These are phyloP conservation scores for Corylus americana DNA, from an alignment of 306 rosid genomes.

Conservation along the genomic window DNA sequence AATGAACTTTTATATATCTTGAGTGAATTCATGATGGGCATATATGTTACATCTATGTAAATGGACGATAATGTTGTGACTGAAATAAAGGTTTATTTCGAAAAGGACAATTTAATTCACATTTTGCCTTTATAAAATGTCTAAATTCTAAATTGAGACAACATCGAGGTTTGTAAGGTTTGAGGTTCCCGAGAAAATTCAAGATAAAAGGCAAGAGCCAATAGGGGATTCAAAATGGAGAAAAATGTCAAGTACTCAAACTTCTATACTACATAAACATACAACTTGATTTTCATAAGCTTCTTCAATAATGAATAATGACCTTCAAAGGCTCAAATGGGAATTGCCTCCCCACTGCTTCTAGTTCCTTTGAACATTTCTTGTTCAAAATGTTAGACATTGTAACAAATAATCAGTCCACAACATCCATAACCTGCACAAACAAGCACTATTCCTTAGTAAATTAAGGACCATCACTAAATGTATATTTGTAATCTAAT, in stretches of 20 bases:
- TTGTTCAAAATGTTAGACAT: slow-evolving; percentile 73
- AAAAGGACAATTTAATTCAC: too few relatives aligned
- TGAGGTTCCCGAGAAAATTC: slow-evolving; percentile 15
- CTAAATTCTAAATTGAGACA: too few relatives aligned
- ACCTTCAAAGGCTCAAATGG: slow-evolving; percentile 97
- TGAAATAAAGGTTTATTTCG: too few relatives aligned
- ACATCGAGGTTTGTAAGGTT: too few relatives aligned
- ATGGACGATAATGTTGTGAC: too few relatives aligned
- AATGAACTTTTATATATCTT: too few relatives aligned
- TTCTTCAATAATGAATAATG: background rate
- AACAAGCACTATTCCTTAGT: slow-evolving; percentile 18
- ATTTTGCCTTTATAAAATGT: too few relatives aligned
- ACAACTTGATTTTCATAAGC: background rate
- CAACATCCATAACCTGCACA: slow-evolving; percentile 84
- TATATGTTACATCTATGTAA: too few relatives aligned
- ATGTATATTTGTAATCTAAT: slow-evolving; percentile 18
- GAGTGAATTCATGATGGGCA: too few relatives aligned
- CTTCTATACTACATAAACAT: background rate
- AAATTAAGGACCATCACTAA: slow-evolving; percentile 17
- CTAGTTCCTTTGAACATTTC: slow-evolving; percentile 66
- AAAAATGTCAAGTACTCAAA: background rate
- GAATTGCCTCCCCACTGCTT: slow-evolving; percentile 74
- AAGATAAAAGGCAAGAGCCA: background rate
- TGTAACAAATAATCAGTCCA: slow-evolving; percentile 70
- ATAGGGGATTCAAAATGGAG: background rate